Evolutionary conservation across 495 filamentous ascomycete species (phyloP), one percentile per base, ranked within the genome.

Genomic region (Tuber magnatum): DNA sequence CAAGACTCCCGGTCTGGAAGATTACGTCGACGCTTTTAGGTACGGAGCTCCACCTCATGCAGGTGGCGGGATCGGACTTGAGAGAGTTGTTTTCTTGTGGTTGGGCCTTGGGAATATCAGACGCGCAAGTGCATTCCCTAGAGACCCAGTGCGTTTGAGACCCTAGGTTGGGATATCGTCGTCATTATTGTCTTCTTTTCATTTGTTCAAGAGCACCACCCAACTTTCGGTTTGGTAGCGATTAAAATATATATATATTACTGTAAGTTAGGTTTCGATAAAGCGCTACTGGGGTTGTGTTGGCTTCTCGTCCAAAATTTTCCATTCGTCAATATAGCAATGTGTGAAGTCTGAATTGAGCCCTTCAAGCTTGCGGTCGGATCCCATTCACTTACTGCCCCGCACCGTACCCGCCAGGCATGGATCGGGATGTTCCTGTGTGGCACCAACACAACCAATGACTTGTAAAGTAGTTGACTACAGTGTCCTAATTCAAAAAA

Each of bases 1-100:
- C 0, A 86, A 88, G 14, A 84, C 83, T 7, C 74, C 81, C n/a
- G 85, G 86, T 18, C 93, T 97, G 90, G 89, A 92, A 76, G 94
- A 97, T 43, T 97, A 97, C 82, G 87, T 97, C 80, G 89, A 92
- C 77, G 93, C 89, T 35, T 97, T 97, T 86, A 88, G 92, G 74
- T 97, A 89, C 86, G 94, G 93, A 35, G 91, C 93, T 0, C 93
- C 94, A 6, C 94, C 94, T 3, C 94, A 97, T 74, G 94, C 92
- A 0, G 94, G 94, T 65, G 93, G 92, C 77, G 94, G 94, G 83
- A 92, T 97, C 75, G 94, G 94, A 44, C 85, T 97, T 10, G 94
- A 97, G 84, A 91, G 93, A 69, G 85, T 97, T 8, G 83, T 97
- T 18, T 94, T 97, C 87, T 88, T 97, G 42, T 83, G 97, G 75